Evolutionary conservation across 257 asterid species (phyloP).

Genomic region (Plantago ovata): DNA sequence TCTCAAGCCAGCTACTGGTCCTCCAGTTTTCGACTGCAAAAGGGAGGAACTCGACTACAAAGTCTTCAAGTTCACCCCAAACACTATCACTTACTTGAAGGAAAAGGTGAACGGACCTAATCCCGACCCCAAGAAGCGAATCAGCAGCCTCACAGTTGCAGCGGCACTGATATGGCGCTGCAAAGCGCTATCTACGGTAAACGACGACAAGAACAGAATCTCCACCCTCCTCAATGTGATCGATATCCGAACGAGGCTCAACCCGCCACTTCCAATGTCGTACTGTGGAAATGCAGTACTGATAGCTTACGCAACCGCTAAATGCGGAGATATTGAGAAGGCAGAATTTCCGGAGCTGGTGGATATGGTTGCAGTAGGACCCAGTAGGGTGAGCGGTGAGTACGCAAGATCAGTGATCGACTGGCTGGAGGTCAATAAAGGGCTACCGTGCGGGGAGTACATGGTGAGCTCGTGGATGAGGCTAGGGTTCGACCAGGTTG

Average conservation of each 20-base stretch:
- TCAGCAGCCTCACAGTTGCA: constrained; percentile 42
- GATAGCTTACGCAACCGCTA: constrained; percentile 41
- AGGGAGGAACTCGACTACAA: constrained; percentile 31
- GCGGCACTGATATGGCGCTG: constrained; percentile 63
- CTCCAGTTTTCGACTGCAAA: constrained; percentile 44
- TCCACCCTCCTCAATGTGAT: constrained; percentile 55
- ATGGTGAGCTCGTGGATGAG: constrained; percentile 74
- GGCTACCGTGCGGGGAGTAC: constrained; percentile 73
- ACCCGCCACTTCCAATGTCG: constrained; percentile 51
- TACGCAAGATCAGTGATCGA: constrained; percentile 62
- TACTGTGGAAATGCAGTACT: constrained; percentile 64
- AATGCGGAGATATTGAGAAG: constrained; percentile 33
- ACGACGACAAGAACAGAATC: constrained; percentile 6
- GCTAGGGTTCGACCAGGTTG: constrained; percentile 52
- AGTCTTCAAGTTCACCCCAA: constrained; percentile 38
- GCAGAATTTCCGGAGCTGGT: constrained; percentile 40
- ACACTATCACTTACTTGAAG: constrained; percentile 28
- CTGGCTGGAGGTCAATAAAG: constrained; percentile 64
- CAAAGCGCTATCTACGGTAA: constrained; percentile 48
- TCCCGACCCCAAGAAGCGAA: not conserved
- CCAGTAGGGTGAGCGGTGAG: constrained; percentile 43
- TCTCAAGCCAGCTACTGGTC: constrained; percentile 27
- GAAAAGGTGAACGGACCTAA: constrained; percentile 24
- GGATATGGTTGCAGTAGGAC: constrained; percentile 42
- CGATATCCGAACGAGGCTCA: constrained; percentile 49